Evolutionary conservation across 2,329 filamentous ascomycete genomes (phyloP).

Genomic region (Colletotrichum eleusines): DNA sequence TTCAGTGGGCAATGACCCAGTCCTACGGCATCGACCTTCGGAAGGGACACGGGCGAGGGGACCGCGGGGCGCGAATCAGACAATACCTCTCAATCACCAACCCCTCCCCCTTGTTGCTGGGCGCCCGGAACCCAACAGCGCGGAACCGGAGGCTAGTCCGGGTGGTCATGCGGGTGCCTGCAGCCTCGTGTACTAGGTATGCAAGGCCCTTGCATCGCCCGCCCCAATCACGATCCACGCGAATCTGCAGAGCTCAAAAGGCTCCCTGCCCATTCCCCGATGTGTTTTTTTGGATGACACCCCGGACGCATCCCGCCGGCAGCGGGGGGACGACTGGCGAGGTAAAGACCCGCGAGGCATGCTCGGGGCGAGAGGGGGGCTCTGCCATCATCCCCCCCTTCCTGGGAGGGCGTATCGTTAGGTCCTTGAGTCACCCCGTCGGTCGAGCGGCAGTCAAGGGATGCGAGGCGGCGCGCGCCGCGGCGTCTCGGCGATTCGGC

Average conservation of each 20-base stretch:
- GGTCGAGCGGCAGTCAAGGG: constrained; percentile 1
- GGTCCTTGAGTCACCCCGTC: neutral
- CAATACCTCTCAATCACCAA: constrained; percentile 11
- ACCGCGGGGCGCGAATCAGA: constrained; percentile 4
- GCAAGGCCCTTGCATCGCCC: constrained; percentile 23
- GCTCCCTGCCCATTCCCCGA: constrained; percentile 33
- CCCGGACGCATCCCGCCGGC: neutral
- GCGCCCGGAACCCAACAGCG: constrained; percentile 36
- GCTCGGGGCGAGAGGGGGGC: constrained; percentile 2
- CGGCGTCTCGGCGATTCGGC: neutral
- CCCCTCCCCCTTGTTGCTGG: neutral
- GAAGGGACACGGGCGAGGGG: neutral
- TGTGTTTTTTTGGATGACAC: constrained; percentile 20
- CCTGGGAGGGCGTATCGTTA: constrained; percentile 1
- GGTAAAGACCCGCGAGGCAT: constrained; percentile 28
- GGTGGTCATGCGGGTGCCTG: neutral
- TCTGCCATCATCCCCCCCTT: neutral
- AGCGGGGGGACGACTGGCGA: no score
- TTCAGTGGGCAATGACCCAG: neutral
- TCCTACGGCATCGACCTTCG: neutral
- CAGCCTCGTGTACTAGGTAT: neutral
- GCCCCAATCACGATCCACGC: constrained; percentile 14
- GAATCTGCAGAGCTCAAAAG: constrained; percentile 4
- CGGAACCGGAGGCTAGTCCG: constrained; percentile 32
- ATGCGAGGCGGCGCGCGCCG: neutral